Evolutionary conservation across 306 rosid species (phyloP).

Genomic region (Casuarina glauca): DNA sequence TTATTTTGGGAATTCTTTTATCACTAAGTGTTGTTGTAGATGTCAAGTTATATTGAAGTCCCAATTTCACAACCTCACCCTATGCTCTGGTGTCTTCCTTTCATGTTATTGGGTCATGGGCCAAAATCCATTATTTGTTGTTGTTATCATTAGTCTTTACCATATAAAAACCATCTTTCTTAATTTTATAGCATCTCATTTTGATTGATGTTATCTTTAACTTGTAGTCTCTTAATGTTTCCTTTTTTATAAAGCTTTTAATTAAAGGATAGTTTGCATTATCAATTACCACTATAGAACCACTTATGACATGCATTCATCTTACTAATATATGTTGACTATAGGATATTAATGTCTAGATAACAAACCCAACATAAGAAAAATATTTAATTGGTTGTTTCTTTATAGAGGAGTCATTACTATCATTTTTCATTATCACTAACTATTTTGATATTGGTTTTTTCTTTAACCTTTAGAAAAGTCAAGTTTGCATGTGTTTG

Average conservation of each 20-base stretch:
- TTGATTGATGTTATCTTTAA: too few species aligned
- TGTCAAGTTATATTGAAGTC: background rate
- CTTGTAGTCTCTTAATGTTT: background rate
- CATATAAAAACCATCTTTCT: too few species aligned
- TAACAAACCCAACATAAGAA: too few species aligned
- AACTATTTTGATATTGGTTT: conserved; percentile 14
- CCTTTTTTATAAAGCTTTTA: background rate
- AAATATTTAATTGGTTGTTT: too few species aligned
- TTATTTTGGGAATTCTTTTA: background rate
- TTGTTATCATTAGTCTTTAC: background rate
- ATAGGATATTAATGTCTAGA: background rate
- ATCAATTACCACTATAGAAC: background rate
- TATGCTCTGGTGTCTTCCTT: conserved; percentile 1
- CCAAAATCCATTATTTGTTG: background rate
- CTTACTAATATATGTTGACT: background rate
- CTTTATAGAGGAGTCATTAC: background rate
- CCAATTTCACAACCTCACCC: background rate
- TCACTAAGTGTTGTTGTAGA: background rate
- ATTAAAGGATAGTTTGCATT: background rate
- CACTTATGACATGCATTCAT: background rate
- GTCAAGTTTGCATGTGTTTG: conserved; percentile 93
- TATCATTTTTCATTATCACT: conserved; percentile 9
- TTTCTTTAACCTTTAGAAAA: conserved; percentile 59
- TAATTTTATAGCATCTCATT: too few species aligned
- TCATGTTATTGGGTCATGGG: background rate